A percentile compares a stretch with the other conserved stretches of the same genome.
Conservation (phyloP, 768 basidiomycete species). For the Agaricus sinodeliciosus region DNA sequence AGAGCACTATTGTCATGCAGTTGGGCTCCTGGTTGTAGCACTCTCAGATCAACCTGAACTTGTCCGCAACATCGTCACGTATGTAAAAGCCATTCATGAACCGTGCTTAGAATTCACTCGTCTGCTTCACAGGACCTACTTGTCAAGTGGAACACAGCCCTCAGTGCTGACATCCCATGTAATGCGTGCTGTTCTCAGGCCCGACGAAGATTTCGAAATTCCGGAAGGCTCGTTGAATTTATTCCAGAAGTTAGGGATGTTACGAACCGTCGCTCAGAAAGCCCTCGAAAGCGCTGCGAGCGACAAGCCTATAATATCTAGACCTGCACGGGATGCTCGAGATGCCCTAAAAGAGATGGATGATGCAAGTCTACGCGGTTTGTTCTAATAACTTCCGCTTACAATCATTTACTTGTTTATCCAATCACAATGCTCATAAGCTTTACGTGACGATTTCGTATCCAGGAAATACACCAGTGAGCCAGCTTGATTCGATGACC, state of each 20-base stretch:
- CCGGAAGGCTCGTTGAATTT: conserved; percentile 34
- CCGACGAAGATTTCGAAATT: conserved; percentile 38
- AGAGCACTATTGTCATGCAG: conserved; percentile 69
- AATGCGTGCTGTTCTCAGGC: conserved; percentile 49
- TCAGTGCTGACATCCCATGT: conserved; percentile 56
- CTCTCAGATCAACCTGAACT: conserved; percentile 57
- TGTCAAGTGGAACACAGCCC: conserved; percentile 62
- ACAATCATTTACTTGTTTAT: neutral
- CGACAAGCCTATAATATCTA: conserved; percentile 65
- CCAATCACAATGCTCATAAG: neutral
- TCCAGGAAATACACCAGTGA: too few species aligned
- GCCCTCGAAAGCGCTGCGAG: conserved; percentile 60
- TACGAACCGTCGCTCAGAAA: conserved; percentile 66
- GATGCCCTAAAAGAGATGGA: conserved; percentile 53
- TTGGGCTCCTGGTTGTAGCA: conserved; percentile 56
- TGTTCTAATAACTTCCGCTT: conserved; percentile 26
- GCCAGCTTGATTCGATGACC: too few species aligned
- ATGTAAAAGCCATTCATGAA: conserved; percentile 20
- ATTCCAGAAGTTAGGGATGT: conserved; percentile 58
- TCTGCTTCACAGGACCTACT: conserved; percentile 40
- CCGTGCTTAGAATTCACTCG: conserved; percentile 4
- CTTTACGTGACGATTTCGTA: neutral
- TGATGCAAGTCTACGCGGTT: conserved; percentile 36
- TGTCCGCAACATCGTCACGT: conserved; percentile 65
- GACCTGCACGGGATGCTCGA: conserved; percentile 79